These are phyloP conservation scores for Picea sitchensis DNA, from an alignment of 75 land plant genomes.

Conservation along the genomic window DNA sequence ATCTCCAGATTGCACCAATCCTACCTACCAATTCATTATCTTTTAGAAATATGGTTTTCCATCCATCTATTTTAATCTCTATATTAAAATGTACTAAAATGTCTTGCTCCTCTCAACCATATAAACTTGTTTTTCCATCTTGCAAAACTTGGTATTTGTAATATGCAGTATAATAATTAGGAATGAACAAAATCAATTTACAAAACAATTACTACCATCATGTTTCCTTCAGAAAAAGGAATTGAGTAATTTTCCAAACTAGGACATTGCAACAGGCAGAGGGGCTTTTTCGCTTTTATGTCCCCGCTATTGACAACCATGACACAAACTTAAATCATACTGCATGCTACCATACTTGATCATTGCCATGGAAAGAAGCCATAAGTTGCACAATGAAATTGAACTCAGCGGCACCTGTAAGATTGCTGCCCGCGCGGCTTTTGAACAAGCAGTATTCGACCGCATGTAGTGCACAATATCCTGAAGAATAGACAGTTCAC, in stretches of 20 bases:
- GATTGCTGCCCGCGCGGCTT: conserved; percentile 94
- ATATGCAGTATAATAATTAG: background rate
- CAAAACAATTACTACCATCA: background rate
- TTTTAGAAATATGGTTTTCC: background rate
- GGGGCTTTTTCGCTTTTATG: background rate
- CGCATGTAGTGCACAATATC: conserved; percentile 94
- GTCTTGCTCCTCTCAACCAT: background rate
- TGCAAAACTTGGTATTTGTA: background rate
- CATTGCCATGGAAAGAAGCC: background rate
- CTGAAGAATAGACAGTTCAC: conserved; percentile 28
- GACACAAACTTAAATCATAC: background rate
- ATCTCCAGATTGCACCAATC: no score
- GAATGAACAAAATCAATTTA: background rate
- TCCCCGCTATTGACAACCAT: background rate
- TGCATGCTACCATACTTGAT: conserved; percentile 1
- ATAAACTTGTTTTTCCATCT: background rate
- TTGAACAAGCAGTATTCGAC: conserved; percentile 76
- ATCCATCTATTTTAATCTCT: background rate
- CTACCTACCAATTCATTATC: background rate
- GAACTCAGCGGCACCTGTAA: conserved; percentile 59
- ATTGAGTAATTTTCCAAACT: background rate
- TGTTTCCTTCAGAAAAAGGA: background rate
- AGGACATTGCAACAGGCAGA: background rate
- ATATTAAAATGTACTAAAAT: background rate
- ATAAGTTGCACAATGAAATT: background rate